These are phyloP conservation scores for Centaurea solstitialis DNA, from an alignment of 129 eudicot genomes.

Conservation along the genomic window DNA sequence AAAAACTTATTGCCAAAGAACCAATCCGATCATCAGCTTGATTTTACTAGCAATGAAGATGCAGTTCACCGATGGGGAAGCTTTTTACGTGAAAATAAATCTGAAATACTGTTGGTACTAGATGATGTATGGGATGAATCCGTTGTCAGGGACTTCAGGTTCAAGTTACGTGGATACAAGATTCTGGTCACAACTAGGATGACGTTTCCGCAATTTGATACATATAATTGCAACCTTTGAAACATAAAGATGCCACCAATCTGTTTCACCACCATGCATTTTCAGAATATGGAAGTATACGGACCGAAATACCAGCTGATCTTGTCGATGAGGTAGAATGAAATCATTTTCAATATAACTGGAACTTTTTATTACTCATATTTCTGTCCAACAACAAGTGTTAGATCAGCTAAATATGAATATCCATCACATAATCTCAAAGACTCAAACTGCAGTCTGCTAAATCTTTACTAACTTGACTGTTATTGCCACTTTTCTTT, in stretches of 20 bases:
- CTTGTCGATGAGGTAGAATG: no score
- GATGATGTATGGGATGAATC: conserved; percentile 30
- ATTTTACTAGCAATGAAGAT: not conserved
- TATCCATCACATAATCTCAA: no score
- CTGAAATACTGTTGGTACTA: conserved; percentile 13
- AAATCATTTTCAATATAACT: no score
- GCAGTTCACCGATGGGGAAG: conserved; percentile 14
- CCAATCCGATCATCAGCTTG: not conserved
- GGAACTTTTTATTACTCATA: no score
- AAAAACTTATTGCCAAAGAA: conserved; percentile 11
- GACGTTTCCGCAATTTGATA: conserved; percentile 13
- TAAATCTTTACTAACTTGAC: no score
- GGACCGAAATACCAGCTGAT: not conserved
- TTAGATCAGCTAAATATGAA: no score
- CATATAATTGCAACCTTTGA: conserved; percentile 19
- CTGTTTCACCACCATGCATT: conserved; percentile 27
- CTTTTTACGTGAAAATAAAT: conserved; percentile 17
- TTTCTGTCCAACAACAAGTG: no score
- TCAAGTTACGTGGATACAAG: conserved; percentile 12
- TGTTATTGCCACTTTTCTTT: no score
- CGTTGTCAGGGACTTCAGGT: not conserved
- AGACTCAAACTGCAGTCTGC: no score
- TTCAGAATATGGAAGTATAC: not conserved
- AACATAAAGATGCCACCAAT: conserved; percentile 22
- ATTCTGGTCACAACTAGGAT: conserved; percentile 35